These are phyloP conservation scores for Neurospora sp. DNA, from an alignment of 495 filamentous ascomycete species.

Conservation along the genomic window DNA sequence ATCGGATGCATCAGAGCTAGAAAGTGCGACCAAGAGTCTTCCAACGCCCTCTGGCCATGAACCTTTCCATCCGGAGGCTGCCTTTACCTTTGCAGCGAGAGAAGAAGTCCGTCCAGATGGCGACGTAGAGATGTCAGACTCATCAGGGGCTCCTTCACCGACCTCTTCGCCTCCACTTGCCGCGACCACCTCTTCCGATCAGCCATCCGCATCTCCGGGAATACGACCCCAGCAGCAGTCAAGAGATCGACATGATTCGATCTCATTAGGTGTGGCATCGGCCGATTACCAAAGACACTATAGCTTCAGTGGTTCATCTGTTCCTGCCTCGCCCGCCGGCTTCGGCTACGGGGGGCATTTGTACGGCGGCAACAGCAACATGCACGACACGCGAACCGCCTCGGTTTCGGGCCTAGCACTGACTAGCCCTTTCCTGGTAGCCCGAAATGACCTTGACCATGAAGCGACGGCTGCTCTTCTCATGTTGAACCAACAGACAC, in stretches of 20 bases:
- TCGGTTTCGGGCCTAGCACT: constrained; percentile 32
- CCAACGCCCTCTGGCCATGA: constrained; percentile 15
- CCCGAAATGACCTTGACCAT: constrained; percentile 50
- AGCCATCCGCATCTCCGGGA: constrained; percentile 40
- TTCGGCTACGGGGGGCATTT: constrained; percentile 31
- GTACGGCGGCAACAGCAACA: constrained; percentile 16
- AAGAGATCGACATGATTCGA: constrained; percentile 31
- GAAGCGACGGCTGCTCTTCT: constrained; percentile 73
- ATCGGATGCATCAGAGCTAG: constrained; percentile 5
- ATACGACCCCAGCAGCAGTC: constrained; percentile 29
- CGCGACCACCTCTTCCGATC: constrained; percentile 15
- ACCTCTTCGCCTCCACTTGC: constrained; percentile 16
- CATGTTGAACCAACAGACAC: constrained; percentile 49
- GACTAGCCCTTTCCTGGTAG: constrained; percentile 39
- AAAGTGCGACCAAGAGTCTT: constrained; percentile 10
- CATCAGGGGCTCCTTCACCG: constrained; percentile 25
- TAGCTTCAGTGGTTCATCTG: constrained; percentile 32
- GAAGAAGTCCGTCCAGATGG: not conserved
- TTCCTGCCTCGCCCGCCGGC: constrained; percentile 32
- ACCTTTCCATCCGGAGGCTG: constrained; percentile 15
- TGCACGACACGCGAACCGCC: not conserved
- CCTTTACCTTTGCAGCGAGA: not conserved
- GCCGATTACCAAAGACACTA: constrained; percentile 27
- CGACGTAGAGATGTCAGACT: constrained; percentile 41
- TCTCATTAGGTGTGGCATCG: constrained; percentile 31